A percentile compares a stretch with the other conserved stretches of the same genome.
phyloP scores from a whole-genome alignment of 176 grass and related monocot genomes.

The Musa itinerans region DNA sequence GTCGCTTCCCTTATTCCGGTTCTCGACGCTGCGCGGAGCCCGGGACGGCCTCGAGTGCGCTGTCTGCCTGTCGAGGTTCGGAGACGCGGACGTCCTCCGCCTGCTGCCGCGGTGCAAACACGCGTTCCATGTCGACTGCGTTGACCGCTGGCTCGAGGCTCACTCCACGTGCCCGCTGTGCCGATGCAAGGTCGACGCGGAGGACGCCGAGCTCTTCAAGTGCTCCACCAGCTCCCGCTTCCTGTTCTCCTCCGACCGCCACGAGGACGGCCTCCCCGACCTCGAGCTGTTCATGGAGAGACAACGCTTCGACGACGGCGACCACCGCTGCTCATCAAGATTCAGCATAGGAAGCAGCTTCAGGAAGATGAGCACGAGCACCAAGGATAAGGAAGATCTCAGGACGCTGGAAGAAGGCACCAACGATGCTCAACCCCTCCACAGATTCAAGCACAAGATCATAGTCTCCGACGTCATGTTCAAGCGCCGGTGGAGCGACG shows the following conservation, averaged over 20 bases:
- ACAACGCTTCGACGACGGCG: neutral
- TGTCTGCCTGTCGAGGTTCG: slow-evolving; percentile 13
- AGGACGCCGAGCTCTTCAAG: slow-evolving; percentile 41
- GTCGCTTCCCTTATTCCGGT: slow-evolving; percentile 17
- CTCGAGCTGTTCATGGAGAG: slow-evolving; percentile 13
- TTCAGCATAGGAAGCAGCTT: slow-evolving; percentile 19
- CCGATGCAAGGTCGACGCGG: slow-evolving; percentile 27
- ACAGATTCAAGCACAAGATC: slow-evolving; percentile 68
- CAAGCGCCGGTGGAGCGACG: slow-evolving; percentile 86
- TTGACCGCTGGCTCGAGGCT: slow-evolving; percentile 18
- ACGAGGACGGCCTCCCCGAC: neutral
- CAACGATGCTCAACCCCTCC: slow-evolving; percentile 5
- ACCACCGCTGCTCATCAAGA: slow-evolving; percentile 44
- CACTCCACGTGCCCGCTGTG: slow-evolving; percentile 22
- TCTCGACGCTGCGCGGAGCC: neutral
- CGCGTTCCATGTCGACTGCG: slow-evolving; percentile 15
- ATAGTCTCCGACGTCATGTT: slow-evolving; percentile 59
- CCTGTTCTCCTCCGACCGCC: slow-evolving; percentile 20
- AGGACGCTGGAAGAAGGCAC: neutral
- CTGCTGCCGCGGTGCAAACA: slow-evolving; percentile 20
- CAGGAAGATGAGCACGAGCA: neutral
- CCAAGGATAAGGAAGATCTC: neutral
- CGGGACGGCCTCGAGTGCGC: slow-evolving; percentile 11
- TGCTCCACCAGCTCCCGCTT: slow-evolving; percentile 42
- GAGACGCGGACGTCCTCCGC: slow-evolving; percentile 18